Percentiles rank a stretch among this genome's conserved stretches.
phyloP scores from a whole-genome alignment of 192 early-diverging fungal genomes.

The Podila epigama region DNA sequence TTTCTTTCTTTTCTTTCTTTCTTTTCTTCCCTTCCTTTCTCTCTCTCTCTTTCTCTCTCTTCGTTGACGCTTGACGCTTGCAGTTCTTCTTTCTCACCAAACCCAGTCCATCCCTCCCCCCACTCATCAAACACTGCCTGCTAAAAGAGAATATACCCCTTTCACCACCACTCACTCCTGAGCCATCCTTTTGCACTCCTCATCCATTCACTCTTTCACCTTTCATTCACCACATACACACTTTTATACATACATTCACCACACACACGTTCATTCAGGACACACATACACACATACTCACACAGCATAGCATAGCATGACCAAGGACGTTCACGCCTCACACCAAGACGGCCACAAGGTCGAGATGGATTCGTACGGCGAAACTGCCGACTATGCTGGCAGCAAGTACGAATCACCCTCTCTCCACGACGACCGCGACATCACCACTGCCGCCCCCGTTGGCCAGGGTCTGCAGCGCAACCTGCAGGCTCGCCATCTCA shows the following conservation, averaged over 20 bases:
- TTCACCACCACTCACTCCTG: background rate
- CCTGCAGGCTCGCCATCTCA: conserved; percentile 75
- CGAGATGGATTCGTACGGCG: conserved; percentile 23
- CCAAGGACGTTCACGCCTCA: conserved; percentile 6
- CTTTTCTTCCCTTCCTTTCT: conserved; percentile 1
- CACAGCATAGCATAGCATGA: conserved; percentile 5
- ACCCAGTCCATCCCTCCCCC: background rate
- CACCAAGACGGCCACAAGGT: conserved; percentile 16
- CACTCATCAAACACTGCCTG: background rate
- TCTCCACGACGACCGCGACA: conserved; percentile 15
- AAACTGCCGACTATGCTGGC: background rate
- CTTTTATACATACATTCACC: no score
- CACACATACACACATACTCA: background rate
- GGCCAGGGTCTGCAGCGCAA: conserved; percentile 61
- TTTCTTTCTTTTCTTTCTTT: conserved; percentile 7
- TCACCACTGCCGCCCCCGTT: background rate
- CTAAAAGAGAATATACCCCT: no score
- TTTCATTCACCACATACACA: background rate
- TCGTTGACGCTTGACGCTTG: background rate
- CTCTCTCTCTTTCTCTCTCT: background rate
- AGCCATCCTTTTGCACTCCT: background rate
- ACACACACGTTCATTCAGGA: background rate
- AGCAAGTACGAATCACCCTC: background rate
- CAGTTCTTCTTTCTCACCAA: conserved; percentile 2
- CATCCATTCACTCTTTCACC: background rate